Percentiles rank a stretch among this genome's conserved stretches.
Evolutionary conservation across 2,329 filamentous ascomycete genomes (phyloP).

Genomic region (Fusarium euwallaceae): DNA sequence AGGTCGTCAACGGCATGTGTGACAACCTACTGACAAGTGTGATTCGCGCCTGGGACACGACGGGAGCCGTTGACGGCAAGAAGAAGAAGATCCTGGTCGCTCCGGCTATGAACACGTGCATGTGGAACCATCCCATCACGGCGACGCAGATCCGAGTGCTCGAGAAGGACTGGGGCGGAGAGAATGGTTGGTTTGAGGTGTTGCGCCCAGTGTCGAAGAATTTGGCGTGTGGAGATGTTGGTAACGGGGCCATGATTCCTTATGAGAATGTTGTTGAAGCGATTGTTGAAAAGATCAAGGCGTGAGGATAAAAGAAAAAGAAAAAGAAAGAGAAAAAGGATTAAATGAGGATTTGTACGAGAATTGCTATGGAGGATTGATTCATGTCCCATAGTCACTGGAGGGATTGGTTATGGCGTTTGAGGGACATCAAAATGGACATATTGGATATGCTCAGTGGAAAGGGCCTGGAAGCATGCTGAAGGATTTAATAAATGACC

Average conservation of each 20-base stretch:
- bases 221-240: conserved; percentile 87
- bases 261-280: conserved; percentile 80
- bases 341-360: not conserved
- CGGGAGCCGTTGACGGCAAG: conserved; percentile 67
- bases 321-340: not conserved
- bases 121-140: conserved; percentile 91
- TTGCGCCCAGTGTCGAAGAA: conserved; percentile 80
- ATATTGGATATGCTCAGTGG: not conserved
- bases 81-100: conserved; percentile 81
- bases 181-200: conserved; percentile 71
- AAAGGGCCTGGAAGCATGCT: conserved; percentile 1
- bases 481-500: conserved; percentile 7
- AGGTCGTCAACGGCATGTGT: conserved; percentile 81
- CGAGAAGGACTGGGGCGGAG: conserved; percentile 78
- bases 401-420: conserved; percentile 5
- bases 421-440: conserved; percentile 12
- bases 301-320: not conserved
- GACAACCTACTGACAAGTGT: conserved; percentile 82
- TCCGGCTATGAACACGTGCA: conserved; percentile 88
- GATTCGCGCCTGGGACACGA: conserved; percentile 88
- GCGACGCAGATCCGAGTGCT: conserved; percentile 77
- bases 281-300: conserved; percentile 67
- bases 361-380: not conserved
- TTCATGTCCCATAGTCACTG: not conserved
- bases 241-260: conserved; percentile 84